Conservation (phyloP, 2,329 filamentous ascomycete genomes). For the Chrysosporium keratinophilum region DNA sequence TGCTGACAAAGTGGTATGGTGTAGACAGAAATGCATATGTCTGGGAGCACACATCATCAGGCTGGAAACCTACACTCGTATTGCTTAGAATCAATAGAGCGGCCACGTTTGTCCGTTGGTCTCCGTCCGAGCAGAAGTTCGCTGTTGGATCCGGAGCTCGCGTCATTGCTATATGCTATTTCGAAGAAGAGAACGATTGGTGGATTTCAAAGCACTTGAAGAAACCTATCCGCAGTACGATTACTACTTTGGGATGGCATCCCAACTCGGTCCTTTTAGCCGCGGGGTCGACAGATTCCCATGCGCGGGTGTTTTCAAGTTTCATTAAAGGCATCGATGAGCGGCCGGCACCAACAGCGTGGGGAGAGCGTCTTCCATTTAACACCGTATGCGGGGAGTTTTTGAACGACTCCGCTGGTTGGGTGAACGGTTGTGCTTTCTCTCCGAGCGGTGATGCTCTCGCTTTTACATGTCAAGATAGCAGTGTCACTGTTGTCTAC, state of each 20-base stretch:
- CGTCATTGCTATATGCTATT: conserved; percentile 94
- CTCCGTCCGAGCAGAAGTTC: conserved; percentile 92
- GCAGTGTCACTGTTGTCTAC: conserved; percentile 93
- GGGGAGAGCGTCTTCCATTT: conserved; percentile 93
- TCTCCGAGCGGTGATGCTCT: conserved; percentile 87
- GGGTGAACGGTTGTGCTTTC: conserved; percentile 89
- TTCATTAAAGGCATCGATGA: conserved; percentile 94
- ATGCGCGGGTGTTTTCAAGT: conserved; percentile 85
- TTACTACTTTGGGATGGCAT: conserved; percentile 92
- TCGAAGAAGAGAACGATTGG: conserved; percentile 99
- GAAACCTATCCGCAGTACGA: conserved; percentile 95
- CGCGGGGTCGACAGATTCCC: conserved; percentile 92
- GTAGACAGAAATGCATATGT: conserved; percentile 93
- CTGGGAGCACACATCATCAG: conserved; percentile 85
- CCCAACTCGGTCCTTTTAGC: conserved; percentile 93
- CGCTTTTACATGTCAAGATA: conserved; percentile 90
- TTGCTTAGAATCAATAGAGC: conserved; percentile 94
- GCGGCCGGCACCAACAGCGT: conserved; percentile 73
- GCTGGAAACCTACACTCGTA: conserved; percentile 95
- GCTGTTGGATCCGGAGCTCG: conserved; percentile 92
- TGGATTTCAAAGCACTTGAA: conserved; percentile 99
- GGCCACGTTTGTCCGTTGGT: conserved; percentile 95
- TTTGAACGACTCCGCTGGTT: conserved; percentile 89
- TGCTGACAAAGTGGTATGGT: conserved; percentile 4
- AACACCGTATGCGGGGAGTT: conserved; percentile 97